phyloP scores from a whole-genome alignment of 176 grass and related monocot species.

The Secale cereale region DNA sequence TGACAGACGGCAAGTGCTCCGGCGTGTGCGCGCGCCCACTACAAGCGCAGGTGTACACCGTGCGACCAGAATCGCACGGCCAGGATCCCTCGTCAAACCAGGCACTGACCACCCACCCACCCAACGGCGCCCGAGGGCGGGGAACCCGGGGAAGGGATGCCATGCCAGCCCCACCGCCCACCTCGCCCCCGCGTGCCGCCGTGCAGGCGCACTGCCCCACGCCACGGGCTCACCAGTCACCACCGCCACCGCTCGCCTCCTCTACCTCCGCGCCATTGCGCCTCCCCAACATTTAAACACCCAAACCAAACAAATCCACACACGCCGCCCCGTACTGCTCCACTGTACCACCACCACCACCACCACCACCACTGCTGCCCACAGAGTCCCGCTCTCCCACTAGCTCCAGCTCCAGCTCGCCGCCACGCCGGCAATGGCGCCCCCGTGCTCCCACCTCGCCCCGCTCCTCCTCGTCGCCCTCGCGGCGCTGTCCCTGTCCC shows the following conservation, averaged over 20 bases:
- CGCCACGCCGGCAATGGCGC: neutral
- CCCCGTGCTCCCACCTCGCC: neutral
- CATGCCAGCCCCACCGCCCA: constrained; percentile 21
- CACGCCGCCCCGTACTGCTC: neutral
- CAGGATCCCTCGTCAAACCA: neutral
- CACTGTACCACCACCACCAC: neutral
- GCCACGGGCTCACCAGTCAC: neutral
- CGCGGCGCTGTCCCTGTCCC: neutral
- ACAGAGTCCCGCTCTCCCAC: neutral
- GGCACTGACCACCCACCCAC: neutral
- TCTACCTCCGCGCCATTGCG: constrained; percentile 42
- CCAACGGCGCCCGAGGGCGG: too few relatives aligned
- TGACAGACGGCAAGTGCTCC: neutral
- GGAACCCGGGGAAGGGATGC: too few relatives aligned
- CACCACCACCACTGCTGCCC: neutral
- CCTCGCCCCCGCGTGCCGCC: constrained; percentile 6
- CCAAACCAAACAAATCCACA: neutral
- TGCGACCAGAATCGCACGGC: neutral
- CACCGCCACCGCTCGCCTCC: neutral
- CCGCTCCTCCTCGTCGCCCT: neutral
- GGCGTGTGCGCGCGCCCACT: neutral
- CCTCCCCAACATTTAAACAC: constrained; percentile 28
- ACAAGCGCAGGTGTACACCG: neutral
- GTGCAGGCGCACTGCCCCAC: constrained; percentile 35
- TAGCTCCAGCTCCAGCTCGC: neutral